Base-by-base conservation (phyloP, 495 filamentous ascomycete genomes). In the Niebla homalea region DNA sequence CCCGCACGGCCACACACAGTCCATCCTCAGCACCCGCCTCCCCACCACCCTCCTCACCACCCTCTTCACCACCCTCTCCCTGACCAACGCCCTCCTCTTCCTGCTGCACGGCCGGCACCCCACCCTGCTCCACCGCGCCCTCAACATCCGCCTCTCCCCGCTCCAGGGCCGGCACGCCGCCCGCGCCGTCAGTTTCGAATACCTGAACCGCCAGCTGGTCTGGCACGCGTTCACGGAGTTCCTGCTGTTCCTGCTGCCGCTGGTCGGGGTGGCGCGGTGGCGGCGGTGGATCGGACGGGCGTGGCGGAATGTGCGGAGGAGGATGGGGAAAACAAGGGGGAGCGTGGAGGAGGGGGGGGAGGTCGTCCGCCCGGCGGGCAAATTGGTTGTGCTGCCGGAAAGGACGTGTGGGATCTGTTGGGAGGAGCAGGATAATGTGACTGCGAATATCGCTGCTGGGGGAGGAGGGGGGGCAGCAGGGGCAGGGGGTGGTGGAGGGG, bases 151-250 rank as follows among this genome's bases (percentile, higher is more conserved):
- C 21, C 79, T 98, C 18, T 80, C 85, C 1, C 82, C 93, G 20
- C 82, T 83, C 15, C 86, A 82, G 15, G 83, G 75, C 8, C 25
- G 36, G 5, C 84, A 93, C 56, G 81, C 92, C 40, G 83, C 75
- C 59, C 80, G 90, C 8, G 86, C 97, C 65, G 89, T 98, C 15
- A 89, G 84, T 0, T 96, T 98, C 61, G 92, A 98, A 67, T 98
- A 96, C 63, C 77, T 98, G 40, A 98, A 98, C 62, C 83, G 92
- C 14, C 92, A 98, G 65, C 77, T 98, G 6, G 92, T 98, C 38
- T 98, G 92, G 92, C 92, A 98, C 62, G 92, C 92, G 16, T 96
- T 98, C 58, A 98, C 92, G 21, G 92, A 98, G 63, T 98, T 98
- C 60, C 74, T 99, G 5, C 78, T 99, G 6, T 99, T 99, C 63